These are phyloP conservation scores for Russula sp. DNA, from an alignment of 768 basidiomycete genomes.

Conservation along the genomic window DNA sequence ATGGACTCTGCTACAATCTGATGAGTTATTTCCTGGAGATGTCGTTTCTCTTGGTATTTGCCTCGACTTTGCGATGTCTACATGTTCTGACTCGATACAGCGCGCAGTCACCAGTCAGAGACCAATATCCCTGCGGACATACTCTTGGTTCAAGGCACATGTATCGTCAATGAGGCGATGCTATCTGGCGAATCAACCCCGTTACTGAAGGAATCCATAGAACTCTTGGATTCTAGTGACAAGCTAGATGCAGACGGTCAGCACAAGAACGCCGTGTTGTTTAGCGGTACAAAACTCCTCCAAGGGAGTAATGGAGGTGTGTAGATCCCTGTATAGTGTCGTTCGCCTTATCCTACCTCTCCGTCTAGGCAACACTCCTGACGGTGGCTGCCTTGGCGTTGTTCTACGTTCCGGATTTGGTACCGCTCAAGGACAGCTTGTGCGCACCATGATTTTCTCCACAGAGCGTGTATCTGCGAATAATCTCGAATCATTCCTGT, in stretches of 20 bases:
- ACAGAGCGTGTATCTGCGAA: constrained; percentile 96
- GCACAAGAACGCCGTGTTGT: constrained; percentile 85
- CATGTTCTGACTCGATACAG: constrained; percentile 30
- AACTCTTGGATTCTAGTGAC: constrained; percentile 68
- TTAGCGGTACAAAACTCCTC: constrained; percentile 95
- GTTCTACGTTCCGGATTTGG: constrained; percentile 96
- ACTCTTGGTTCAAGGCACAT: constrained; percentile 83
- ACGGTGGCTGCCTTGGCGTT: constrained; percentile 86
- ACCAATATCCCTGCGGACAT: constrained; percentile 91
- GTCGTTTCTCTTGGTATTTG: constrained; percentile 71
- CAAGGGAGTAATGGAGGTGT: constrained; percentile 59
- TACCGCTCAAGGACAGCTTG: constrained; percentile 93
- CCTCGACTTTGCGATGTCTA: neutral
- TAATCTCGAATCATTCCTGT: constrained; percentile 91
- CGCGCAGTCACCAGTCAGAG: constrained; percentile 58
- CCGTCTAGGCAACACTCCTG: constrained; percentile 58
- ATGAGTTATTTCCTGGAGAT: constrained; percentile 88
- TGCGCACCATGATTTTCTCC: constrained; percentile 98
- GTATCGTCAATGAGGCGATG: constrained; percentile 99
- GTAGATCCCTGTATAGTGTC: constrained; percentile 23
- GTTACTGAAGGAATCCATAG: constrained; percentile 90
- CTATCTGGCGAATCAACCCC: constrained; percentile 97
- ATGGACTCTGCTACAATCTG: constrained; percentile 78
- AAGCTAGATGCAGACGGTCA: constrained; percentile 75
- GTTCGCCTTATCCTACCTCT: neutral